Conservation (phyloP, 2,329 filamentous ascomycete species). For the Penicillium glabrum region DNA sequence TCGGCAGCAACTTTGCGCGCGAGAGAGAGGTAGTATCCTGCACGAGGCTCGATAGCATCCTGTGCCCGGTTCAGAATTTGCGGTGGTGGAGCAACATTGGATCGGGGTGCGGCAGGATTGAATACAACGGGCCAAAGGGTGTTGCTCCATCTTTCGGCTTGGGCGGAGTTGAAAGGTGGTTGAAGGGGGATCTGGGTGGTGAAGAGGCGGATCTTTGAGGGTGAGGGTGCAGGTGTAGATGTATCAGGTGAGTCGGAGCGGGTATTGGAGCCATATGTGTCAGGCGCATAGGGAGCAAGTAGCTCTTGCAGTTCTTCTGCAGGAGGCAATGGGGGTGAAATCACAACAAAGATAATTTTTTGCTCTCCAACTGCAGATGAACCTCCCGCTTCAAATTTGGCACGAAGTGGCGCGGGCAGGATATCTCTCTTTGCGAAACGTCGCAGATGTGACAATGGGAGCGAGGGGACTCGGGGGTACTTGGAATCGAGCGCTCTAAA, state of each 20-base stretch:
- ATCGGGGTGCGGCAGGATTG: conserved; percentile 46
- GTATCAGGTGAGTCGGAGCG: neutral
- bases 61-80: conserved; percentile 36
- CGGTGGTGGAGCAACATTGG: conserved; percentile 43
- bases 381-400: conserved; percentile 17
- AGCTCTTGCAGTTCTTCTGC: conserved; percentile 32
- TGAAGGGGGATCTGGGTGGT: conserved; percentile 40
- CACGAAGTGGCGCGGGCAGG: conserved; percentile 32
- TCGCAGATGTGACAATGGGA: conserved; percentile 39
- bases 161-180: conserved; percentile 39
- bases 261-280: conserved; percentile 1
- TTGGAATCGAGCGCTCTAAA: conserved; percentile 39
- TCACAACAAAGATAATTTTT: conserved; percentile 42
- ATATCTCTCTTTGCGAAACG: conserved; percentile 41
- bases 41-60: conserved; percentile 36
- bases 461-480: conserved; percentile 35
- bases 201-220: conserved; percentile 27
- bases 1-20: conserved; percentile 41
- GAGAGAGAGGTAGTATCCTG: conserved; percentile 41
- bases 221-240: conserved; percentile 1
- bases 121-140: conserved; percentile 45
- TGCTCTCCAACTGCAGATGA: conserved; percentile 7
- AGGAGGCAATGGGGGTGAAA: conserved; percentile 42
- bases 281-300: conserved; percentile 38
- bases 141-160: conserved; percentile 44